Conservation (phyloP, 2,329 filamentous ascomycete species). For the Blastomyces gilchristii region DNA sequence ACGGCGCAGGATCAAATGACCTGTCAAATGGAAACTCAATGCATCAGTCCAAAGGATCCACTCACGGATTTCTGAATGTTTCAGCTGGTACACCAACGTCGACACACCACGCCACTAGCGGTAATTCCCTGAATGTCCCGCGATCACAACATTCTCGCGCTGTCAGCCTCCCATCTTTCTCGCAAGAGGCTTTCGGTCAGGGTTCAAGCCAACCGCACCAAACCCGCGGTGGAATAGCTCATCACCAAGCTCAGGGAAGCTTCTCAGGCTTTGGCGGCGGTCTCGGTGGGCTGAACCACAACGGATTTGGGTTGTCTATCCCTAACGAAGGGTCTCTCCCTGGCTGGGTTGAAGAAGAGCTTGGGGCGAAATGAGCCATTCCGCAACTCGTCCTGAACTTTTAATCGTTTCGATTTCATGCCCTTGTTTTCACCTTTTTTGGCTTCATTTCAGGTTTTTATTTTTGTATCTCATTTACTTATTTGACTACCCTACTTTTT, state of each 20-base stretch:
- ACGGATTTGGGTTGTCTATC: slow-evolving; percentile 50
- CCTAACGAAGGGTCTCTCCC: slow-evolving; percentile 48
- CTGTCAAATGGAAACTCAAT: slow-evolving; percentile 42
- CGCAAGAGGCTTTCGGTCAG: slow-evolving; percentile 47
- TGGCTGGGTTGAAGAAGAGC: slow-evolving; percentile 56
- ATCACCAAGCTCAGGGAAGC: slow-evolving; percentile 39
- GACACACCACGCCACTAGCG: slow-evolving; percentile 64
- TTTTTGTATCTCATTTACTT: slow-evolving; percentile 14
- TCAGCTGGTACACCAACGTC: slow-evolving; percentile 54
- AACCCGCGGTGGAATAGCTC: slow-evolving; percentile 27
- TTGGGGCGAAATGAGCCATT: slow-evolving; percentile 42
- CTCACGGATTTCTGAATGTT: slow-evolving; percentile 49
- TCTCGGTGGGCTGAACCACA: slow-evolving; percentile 48
- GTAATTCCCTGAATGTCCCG: slow-evolving; percentile 42
- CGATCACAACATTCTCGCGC: slow-evolving; percentile 63
- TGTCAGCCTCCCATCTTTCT: slow-evolving; percentile 72
- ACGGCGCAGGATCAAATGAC: slow-evolving; percentile 57
- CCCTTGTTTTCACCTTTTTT: slow-evolving; percentile 10
- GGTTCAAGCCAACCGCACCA: slow-evolving; percentile 28
- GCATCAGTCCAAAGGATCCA: slow-evolving; percentile 51
- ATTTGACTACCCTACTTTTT: slow-evolving; percentile 15
- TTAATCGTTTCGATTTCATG: slow-evolving; percentile 8
- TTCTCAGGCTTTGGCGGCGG: slow-evolving; percentile 51
- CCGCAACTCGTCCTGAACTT: slow-evolving; percentile 4
- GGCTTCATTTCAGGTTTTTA: not conserved